Evolutionary conservation across 768 basidiomycete species (phyloP), one percentile per base, ranked within the genome.

Genomic region (Mycena haematopus): DNA sequence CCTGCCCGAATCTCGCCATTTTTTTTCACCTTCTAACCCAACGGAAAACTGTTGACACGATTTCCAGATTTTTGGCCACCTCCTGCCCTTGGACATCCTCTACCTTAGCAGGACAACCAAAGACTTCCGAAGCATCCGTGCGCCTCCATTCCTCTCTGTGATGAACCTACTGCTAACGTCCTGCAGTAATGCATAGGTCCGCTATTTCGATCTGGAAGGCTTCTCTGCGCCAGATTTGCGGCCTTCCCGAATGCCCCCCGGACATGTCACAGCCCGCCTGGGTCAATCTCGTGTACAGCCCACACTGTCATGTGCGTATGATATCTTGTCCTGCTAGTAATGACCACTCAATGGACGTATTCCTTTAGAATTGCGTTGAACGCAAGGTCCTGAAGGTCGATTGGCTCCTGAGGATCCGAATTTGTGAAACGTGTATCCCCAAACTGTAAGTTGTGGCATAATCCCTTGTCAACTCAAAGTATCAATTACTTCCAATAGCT

Each of bases 61-160:
- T 29, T 2, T 2, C 9, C 47, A 79, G 78, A 74, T 79, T 42
- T 70, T 77, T 29, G 65, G 65, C 25, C 72, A 72, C 36, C 50
- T 80, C 17, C 52, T 58, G 22, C 75, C 78, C 7, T 24, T 65
- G 2, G 76, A 77, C 58, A 70, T 79, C 15, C 66, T 80, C 14
- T 66, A 61, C 22, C 68, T 80, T 19, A 68, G 74, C 17, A 71
- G 78, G 19, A 75, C 74, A 13, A 74, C 72, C 19, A 75, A 73
- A 56, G 22, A 56, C 6, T 69, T 79, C 46, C 73, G 75, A 36
- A 49, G 33, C 6, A 67, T 76, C 21, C 56, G 57, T 65, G 52
- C 52, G 56, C 31, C 54, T 58, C 17, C 19, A 11, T 6, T 56
- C 29, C 35, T 33, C n/a, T 31, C 35, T 4, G 13, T 9, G 15